A percentile compares a stretch with the other conserved stretches of the same genome.
Conservation (phyloP, 352 stramenopile species). For the Globisporangium recalcitrans region DNA sequence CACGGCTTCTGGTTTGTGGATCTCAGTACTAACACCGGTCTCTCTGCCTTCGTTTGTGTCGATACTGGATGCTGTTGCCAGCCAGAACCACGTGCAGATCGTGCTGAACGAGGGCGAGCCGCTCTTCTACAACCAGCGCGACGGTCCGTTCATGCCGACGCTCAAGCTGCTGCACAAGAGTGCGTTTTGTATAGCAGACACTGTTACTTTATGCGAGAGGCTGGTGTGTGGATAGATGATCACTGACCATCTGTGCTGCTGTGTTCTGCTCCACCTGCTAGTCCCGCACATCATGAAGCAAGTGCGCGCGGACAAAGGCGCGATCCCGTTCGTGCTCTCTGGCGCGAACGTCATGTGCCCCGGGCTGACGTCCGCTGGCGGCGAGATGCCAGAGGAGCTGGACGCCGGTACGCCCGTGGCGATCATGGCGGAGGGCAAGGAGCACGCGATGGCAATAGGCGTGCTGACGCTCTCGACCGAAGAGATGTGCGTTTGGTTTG, state of each 20-base stretch:
- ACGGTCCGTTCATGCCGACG: conserved; percentile 96
- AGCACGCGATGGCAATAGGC: conserved; percentile 95
- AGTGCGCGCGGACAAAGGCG: conserved; percentile 95
- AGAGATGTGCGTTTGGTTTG: conserved; percentile 84
- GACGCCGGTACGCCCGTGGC: conserved; percentile 80
- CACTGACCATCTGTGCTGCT: neutral
- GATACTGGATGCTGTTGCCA: conserved; percentile 23
- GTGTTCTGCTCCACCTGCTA: conserved; percentile 10
- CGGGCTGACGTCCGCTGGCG: conserved; percentile 93
- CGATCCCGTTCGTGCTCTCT: conserved; percentile 96
- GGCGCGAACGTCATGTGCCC: conserved; percentile 99
- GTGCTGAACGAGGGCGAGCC: conserved; percentile 88
- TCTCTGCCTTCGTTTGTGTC: too few relatives aligned
- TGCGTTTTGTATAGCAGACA: conserved; percentile 14
- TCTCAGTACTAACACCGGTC: neutral
- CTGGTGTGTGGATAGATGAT: neutral
- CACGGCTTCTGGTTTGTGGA: too few relatives aligned
- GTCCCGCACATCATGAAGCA: conserved; percentile 91
- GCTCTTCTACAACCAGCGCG: conserved; percentile 95
- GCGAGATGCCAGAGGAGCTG: conserved; percentile 89
- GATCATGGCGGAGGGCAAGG: conserved; percentile 98
- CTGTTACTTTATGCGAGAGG: neutral
- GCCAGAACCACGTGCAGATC: conserved; percentile 88
- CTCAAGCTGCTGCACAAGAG: conserved; percentile 94
- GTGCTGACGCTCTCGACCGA: conserved; percentile 94